These are phyloP conservation scores for Sugiyamaella novakii DNA, from an alignment of 1,139 yeast genomes.

Conservation along the genomic window DNA sequence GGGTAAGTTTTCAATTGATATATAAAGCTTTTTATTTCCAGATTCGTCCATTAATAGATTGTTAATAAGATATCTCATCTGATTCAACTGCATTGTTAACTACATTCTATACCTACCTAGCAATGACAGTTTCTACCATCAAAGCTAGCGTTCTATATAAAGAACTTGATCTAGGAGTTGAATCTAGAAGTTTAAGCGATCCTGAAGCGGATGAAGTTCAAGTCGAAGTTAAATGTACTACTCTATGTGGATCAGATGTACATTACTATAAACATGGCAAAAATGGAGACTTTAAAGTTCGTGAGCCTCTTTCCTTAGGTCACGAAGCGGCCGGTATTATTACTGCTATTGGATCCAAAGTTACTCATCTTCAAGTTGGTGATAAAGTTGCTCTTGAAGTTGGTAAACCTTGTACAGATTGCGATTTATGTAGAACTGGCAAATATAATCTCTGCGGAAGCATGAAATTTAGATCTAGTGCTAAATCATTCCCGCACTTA, in stretches of 20 bases:
- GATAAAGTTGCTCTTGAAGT: slow-evolving; percentile 41
- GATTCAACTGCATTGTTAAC: too few relatives aligned
- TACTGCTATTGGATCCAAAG: slow-evolving; percentile 46
- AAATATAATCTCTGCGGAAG: slow-evolving; percentile 47
- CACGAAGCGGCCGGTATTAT: slow-evolving; percentile 60
- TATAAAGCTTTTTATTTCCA: too few relatives aligned
- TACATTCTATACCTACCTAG: too few relatives aligned
- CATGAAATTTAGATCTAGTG: slow-evolving; percentile 33
- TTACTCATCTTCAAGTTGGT: slow-evolving; percentile 35
- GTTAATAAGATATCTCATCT: too few relatives aligned
- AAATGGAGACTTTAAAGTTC: slow-evolving; percentile 34
- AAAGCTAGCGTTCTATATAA: slow-evolving; percentile 30
- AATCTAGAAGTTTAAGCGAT: slow-evolving; percentile 26
- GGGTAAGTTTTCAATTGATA: too few relatives aligned
- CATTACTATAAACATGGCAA: slow-evolving; percentile 33
- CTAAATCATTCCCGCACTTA: slow-evolving; percentile 33
- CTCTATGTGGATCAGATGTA: slow-evolving; percentile 35
- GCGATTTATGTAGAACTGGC: slow-evolving; percentile 50
- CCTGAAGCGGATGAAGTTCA: slow-evolving; percentile 48
- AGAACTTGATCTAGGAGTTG: slow-evolving; percentile 29
- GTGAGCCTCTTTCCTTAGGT: slow-evolving; percentile 47
- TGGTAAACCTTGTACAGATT: slow-evolving; percentile 50
- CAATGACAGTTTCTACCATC: slow-evolving; percentile 18
- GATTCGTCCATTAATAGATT: too few relatives aligned
- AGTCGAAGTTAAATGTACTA: slow-evolving; percentile 52